Percentiles rank a stretch among this genome's conserved stretches.
Conservation (phyloP, 345 rosid genomes). For the rapeseed (Brassica napus) region Da-Ae NC_063449.1:46098001-46098500, state of each 20-base stretch:
- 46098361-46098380: background rate
- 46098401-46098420: background rate
- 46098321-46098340: background rate
- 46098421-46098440: no score
- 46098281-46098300: constrained; percentile 18
- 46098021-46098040: constrained; percentile 97
- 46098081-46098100: constrained; percentile 75
- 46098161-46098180: constrained; percentile 54
- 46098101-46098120: constrained; percentile 53
- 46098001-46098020: constrained; percentile 94
- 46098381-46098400: background rate
- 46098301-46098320: background rate
- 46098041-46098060: constrained; percentile 92
- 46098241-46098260: background rate
- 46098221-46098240: background rate
- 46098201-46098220: background rate
- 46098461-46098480: no score
- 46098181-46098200: constrained; percentile 41
- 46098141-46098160: constrained; percentile 27
- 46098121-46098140: constrained; percentile 46
- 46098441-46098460: no score
- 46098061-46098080: constrained; percentile 93
- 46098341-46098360: background rate
- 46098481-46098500: no score
- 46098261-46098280: background rate